Base-by-base conservation (phyloP, 768 basidiomycete genomes). In the Amanita inopinata region DNA sequence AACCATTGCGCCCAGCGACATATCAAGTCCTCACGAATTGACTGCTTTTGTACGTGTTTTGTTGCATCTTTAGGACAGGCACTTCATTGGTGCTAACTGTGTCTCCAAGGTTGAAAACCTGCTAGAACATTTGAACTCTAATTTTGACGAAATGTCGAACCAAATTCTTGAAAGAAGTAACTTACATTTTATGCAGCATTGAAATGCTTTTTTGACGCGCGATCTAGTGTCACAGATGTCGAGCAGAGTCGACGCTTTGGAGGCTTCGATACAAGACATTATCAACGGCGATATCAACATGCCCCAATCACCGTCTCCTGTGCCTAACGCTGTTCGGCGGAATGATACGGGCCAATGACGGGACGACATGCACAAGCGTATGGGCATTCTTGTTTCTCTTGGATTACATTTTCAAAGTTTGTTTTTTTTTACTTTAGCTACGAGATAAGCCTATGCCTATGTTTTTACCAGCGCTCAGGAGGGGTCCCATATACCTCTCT, bases 91-190 rank as follows among this genome's bases (percentile, higher is more conserved):
- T 18, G 37, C 18, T 51, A 32, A 38, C 14, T 24, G 32, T 19
- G 33, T 30, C 31, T 27, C 12, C 51, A n/a, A 93, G 91, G 89
- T 94, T 9, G 92, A 96, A 62, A 83, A 78, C 9, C 64, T 96
- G 15, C 63, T 96, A 8, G 84, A 88, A 51, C 84, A 92, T 53
- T 69, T 96, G n/a, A 91, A 96, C 54, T 53, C 74, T 36, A 87
- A 87, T 49, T 94, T 96, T 53, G 89, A 94, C 52, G 84, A 90
- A 40, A 93, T 93, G 89, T 93, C 90, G 23, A 70, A 70, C 14
- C 85, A 93, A 58, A 87, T 96, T 49, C 70, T 94, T 48, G 83
- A 87, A 45, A 71, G 83, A 53, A 88, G 85, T 89, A 56, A 52
- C 82, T 71, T 30, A 43, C 33, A 37, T 40, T 27, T 36, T 41